phyloP scores from a whole-genome alignment of 2,329 filamentous ascomycete species.

The Elsinoe necatrix region DNA sequence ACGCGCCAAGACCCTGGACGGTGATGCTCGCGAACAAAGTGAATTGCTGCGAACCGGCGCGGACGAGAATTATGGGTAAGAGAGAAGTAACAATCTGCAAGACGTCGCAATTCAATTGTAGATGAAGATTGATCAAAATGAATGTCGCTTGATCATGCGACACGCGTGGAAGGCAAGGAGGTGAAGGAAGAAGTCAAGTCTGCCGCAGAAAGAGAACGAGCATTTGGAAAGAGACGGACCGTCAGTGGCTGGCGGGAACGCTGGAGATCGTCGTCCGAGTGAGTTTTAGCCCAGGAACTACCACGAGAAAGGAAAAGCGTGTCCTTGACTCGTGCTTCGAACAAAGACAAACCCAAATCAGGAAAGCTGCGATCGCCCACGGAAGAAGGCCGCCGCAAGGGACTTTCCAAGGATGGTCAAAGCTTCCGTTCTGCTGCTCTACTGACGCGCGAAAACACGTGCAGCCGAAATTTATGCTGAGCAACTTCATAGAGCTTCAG shows the following conservation, averaged over 20 bases:
- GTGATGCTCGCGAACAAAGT: constrained; percentile 2
- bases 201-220: background rate
- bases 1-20: constrained; percentile 9
- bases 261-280: background rate
- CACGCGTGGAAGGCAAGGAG: background rate
- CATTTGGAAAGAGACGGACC: constrained; percentile 1
- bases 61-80: background rate
- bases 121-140: background rate
- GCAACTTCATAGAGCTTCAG: background rate
- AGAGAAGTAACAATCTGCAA: background rate
- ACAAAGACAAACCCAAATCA: background rate
- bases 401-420: background rate
- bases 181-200: constrained; percentile 4
- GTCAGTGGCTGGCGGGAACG: constrained; percentile 11
- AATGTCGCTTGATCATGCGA: background rate
- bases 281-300: background rate
- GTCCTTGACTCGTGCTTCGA: background rate
- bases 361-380: background rate
- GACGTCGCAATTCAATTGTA: background rate
- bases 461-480: constrained; percentile 10
- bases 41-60: background rate
- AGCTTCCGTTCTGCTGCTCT: constrained; percentile 2
- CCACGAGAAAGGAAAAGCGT: background rate
- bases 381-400: background rate
- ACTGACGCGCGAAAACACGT: constrained; percentile 10